Conservation (phyloP, 352 stramenopile species). For the Phytopythium aichiense region DNA sequence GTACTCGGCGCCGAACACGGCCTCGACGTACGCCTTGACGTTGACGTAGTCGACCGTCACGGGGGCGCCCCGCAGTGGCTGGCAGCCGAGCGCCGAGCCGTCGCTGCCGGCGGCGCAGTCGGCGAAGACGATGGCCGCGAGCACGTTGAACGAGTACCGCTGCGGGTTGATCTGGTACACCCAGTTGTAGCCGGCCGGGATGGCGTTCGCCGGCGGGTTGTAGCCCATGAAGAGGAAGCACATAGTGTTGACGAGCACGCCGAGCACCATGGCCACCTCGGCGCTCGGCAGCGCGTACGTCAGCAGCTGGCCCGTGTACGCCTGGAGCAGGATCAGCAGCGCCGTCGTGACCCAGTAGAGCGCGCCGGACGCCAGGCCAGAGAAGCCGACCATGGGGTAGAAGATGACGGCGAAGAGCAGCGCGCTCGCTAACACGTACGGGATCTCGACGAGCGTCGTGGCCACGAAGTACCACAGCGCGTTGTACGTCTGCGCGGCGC, state of each 20-base stretch:
- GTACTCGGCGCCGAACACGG: slow-evolving; percentile 32
- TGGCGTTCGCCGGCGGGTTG: slow-evolving; percentile 49
- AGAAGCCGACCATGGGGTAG: slow-evolving; percentile 53
- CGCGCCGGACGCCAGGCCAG: slow-evolving; percentile 18
- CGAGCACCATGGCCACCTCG: slow-evolving; percentile 41
- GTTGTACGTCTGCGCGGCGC: slow-evolving; percentile 79
- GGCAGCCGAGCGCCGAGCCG: slow-evolving; percentile 20
- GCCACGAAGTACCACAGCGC: slow-evolving; percentile 60
- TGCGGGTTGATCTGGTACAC: slow-evolving; percentile 53
- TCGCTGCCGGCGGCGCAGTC: slow-evolving; percentile 20
- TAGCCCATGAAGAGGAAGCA: slow-evolving; percentile 79
- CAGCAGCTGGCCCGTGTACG: slow-evolving; percentile 45
- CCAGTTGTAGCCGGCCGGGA: slow-evolving; percentile 51
- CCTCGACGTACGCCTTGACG: slow-evolving; percentile 43
- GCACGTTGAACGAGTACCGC: slow-evolving; percentile 38
- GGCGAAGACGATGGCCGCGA: slow-evolving; percentile 36
- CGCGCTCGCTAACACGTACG: slow-evolving; percentile 37
- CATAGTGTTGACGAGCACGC: slow-evolving; percentile 52
- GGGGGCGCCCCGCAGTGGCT: slow-evolving; percentile 19
- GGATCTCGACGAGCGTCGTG: slow-evolving; percentile 75
- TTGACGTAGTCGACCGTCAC: slow-evolving; percentile 23
- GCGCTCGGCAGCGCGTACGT: slow-evolving; percentile 31
- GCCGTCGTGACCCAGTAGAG: slow-evolving; percentile 45
- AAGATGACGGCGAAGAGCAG: slow-evolving; percentile 50
- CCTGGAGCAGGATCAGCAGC: slow-evolving; percentile 39